A percentile compares a stretch with the other conserved stretches of the same genome.
Evolutionary conservation across 2,329 filamentous ascomycete species (phyloP).

Genomic region (Colletotrichum liaoningense): DNA sequence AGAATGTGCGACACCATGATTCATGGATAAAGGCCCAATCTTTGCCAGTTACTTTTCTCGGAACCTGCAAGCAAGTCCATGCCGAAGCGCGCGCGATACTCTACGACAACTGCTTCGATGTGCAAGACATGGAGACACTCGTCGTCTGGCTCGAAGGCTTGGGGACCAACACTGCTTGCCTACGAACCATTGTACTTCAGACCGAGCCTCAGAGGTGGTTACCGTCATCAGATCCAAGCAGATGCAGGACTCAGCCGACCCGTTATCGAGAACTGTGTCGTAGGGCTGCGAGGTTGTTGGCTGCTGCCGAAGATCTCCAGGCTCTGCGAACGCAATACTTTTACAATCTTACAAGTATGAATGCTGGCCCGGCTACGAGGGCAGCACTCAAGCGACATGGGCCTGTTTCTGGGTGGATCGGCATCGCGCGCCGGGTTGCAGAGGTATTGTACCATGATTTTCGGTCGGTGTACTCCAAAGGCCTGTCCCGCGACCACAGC

Average conservation of each 20-base stretch:
- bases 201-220: background rate
- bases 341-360: background rate
- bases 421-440: background rate
- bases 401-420: background rate
- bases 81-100: conserved; percentile 1
- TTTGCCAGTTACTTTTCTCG: background rate
- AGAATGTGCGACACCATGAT: background rate
- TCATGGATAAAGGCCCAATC: background rate
- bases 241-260: background rate
- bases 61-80: background rate
- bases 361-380: background rate
- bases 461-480: background rate
- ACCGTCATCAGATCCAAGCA: background rate
- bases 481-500: background rate
- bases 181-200: background rate
- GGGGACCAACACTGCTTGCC: background rate
- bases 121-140: conserved; percentile 11
- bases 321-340: background rate
- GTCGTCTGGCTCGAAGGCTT: background rate
- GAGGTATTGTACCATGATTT: conserved; percentile 1
- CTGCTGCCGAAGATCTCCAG: background rate
- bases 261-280: background rate
- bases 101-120: background rate
- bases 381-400: background rate
- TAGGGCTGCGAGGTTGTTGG: background rate